Evolutionary conservation across 169 alveolate species (phyloP).

Genomic region (Eimeria sp.): DNA sequence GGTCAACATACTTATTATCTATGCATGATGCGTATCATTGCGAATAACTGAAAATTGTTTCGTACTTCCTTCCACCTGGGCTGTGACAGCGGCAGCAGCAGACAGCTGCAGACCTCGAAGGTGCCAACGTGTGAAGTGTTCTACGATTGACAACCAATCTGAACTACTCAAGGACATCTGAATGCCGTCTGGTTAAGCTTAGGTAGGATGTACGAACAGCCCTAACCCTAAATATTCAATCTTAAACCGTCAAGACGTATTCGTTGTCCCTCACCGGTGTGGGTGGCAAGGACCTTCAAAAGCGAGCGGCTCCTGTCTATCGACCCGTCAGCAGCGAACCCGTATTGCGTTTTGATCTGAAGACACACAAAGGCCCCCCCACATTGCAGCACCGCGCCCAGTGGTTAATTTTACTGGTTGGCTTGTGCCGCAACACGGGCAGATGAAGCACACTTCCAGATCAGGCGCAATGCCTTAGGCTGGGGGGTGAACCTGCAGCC

Average conservation of each 20-base stretch:
- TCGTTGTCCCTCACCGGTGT: conserved; percentile 3
- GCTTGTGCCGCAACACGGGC: background rate
- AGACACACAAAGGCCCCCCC: background rate
- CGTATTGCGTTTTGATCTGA: conserved; percentile 13
- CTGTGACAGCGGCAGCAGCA: background rate
- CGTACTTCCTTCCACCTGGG: background rate
- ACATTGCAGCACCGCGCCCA: background rate
- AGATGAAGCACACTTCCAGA: background rate
- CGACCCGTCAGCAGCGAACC: conserved; percentile 25
- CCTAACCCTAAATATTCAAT: background rate
- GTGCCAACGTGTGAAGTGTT: too few relatives aligned
- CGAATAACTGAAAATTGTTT: background rate
- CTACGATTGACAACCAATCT: too few relatives aligned
- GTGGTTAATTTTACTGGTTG: background rate
- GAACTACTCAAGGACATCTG: too few relatives aligned
- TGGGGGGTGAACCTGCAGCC: too few relatives aligned
- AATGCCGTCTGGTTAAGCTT: too few relatives aligned
- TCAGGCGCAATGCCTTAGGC: background rate
- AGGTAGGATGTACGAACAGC: background rate
- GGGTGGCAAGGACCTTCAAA: background rate
- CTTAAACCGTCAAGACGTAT: background rate
- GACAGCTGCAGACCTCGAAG: too few relatives aligned
- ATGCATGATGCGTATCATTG: background rate
- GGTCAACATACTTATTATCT: background rate
- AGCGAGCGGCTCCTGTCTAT: conserved; percentile 4